These are phyloP conservation scores for Neurospora cerealis DNA, from an alignment of 495 filamentous ascomycete genomes.

Conservation along the genomic window DNA sequence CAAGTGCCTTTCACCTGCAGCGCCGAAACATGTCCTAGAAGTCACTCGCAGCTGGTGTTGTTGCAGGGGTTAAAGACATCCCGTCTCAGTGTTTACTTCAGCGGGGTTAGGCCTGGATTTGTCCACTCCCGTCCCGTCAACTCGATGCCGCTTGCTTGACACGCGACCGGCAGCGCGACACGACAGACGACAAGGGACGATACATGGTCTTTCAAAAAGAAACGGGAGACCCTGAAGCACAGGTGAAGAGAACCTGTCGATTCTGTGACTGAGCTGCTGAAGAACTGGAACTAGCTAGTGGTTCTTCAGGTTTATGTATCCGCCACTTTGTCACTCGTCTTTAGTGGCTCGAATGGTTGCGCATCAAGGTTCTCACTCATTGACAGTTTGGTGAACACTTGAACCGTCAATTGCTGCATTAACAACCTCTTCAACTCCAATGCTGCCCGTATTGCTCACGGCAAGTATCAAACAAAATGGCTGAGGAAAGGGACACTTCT, in stretches of 20 bases:
- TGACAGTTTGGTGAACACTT: background rate
- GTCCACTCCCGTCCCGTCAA: background rate
- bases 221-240: background rate
- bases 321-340: background rate
- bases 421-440: background rate
- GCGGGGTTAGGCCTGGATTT: background rate
- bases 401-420: too few relatives aligned
- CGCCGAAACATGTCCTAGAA: background rate
- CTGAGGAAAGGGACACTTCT: slow-evolving; percentile 30
- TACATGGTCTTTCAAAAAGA: background rate
- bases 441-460: background rate
- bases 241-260: background rate
- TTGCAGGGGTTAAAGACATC: background rate
- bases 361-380: background rate
- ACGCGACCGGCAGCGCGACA: background rate
- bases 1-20: background rate
- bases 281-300: background rate
- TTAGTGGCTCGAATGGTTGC: background rate
- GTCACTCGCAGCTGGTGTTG: background rate
- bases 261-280: background rate
- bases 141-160: background rate
- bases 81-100: background rate
- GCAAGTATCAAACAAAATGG: slow-evolving; percentile 22
- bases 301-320: background rate
- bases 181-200: background rate